Conservation (phyloP, 305 asterid species). For the Striga hermonthica region DNA sequence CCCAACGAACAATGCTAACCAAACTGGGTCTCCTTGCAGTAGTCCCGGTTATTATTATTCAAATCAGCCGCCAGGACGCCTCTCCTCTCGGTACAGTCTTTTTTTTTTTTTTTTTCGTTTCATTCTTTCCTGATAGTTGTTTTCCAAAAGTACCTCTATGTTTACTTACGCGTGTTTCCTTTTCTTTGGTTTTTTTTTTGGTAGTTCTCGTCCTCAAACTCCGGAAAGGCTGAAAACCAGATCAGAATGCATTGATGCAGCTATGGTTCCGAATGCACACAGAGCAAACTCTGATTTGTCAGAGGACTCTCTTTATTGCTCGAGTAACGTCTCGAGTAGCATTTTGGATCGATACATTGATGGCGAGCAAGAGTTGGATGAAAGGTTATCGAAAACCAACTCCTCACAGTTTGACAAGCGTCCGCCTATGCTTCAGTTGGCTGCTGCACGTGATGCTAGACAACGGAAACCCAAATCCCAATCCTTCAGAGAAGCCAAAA, state of each 20-base stretch:
- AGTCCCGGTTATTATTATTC: conserved; percentile 38
- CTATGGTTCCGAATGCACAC: conserved; percentile 36
- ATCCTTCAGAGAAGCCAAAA: conserved; percentile 66
- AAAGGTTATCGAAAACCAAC: conserved; percentile 39
- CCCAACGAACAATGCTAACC: conserved; percentile 1
- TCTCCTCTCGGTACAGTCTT: conserved; percentile 52
- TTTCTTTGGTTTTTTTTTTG: conserved; percentile 23
- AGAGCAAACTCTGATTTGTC: conserved; percentile 59
- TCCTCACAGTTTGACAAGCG: conserved; percentile 34
- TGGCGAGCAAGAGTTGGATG: conserved; percentile 71
- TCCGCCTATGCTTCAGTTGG: conserved; percentile 53
- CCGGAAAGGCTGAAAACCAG: conserved; percentile 65
- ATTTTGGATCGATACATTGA: conserved; percentile 89
- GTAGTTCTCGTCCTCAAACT: conserved; percentile 56
- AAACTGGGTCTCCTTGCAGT: conserved; percentile 1
- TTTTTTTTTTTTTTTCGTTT: neutral
- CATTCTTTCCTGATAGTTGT: too few species aligned
- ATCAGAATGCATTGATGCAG: conserved; percentile 40
- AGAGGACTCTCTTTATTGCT: conserved; percentile 69
- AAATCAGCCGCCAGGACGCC: conserved; percentile 49
- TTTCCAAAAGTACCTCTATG: too few species aligned
- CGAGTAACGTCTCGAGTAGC: conserved; percentile 63
- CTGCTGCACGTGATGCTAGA: conserved; percentile 48
- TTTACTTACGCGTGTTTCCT: too few species aligned
- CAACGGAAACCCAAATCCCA: conserved; percentile 73